phyloP scores from a whole-genome alignment of 768 basidiomycete genomes.

The Lentinula edodes region DNA sequence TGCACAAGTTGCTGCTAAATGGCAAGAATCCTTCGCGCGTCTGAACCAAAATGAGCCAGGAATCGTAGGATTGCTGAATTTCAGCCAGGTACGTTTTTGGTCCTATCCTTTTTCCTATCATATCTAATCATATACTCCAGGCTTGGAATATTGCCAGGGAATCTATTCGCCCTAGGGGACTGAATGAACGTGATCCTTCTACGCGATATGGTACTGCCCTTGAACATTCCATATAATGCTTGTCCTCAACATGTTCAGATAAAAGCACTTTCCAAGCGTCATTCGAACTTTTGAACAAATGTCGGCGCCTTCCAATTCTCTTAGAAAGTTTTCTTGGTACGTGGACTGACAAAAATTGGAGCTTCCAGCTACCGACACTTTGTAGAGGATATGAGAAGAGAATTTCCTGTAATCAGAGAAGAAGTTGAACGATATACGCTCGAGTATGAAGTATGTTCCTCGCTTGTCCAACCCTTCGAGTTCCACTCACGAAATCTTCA shows the following conservation, averaged over 20 bases:
- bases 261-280: conserved; percentile 46
- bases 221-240: conserved; percentile 6
- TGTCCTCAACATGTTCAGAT: conserved; percentile 25
- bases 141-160: conserved; percentile 55
- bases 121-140: conserved; percentile 23
- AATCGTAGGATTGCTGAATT: conserved; percentile 58
- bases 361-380: background rate
- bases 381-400: conserved; percentile 58
- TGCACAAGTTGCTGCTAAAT: conserved; percentile 61
- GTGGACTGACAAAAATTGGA: conserved; percentile 14
- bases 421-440: conserved; percentile 57
- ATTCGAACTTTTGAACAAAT: conserved; percentile 52
- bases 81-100: conserved; percentile 46
- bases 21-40: conserved; percentile 65
- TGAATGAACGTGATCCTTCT: conserved; percentile 28
- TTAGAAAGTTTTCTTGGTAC: conserved; percentile 70
- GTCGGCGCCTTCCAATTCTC: conserved; percentile 55
- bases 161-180: conserved; percentile 51
- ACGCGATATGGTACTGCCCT: background rate
- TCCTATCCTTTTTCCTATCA: background rate
- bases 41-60: conserved; percentile 55
- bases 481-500: conserved; percentile 18
- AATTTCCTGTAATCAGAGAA: conserved; percentile 50
- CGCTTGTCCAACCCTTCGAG: background rate
- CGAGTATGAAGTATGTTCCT: conserved; percentile 50